Base-by-base conservation (phyloP, 2,329 filamentous ascomycete genomes). In the Boeremia exigua region DNA sequence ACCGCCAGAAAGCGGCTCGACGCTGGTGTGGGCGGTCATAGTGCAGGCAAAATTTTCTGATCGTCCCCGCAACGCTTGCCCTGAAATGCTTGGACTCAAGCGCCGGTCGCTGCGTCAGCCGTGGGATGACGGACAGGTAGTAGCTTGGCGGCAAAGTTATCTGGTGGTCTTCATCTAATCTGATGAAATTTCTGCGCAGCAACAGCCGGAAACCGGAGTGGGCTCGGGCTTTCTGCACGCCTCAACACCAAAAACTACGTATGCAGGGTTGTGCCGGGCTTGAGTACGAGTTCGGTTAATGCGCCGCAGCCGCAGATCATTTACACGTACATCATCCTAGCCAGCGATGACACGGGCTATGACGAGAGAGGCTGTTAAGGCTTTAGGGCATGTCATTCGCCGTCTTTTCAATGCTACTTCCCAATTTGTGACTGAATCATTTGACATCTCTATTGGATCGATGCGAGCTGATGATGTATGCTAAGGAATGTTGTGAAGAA, bases 351-450 rank as follows among this genome's bases (percentile, higher is more conserved):
- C 61, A 50, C 43, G 37, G 40, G 36, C 48, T 39, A 65, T 70
- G 69, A 72, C 66, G 69, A 65, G 46, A 43, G 65, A 62, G 63
- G 63, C 65, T 61, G 56, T 58, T 40, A 63, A 62, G 63, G 63
- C 65, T 61, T 58, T 59, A 56, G 47, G 45, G 36, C 14, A 28
- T 15, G 36, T 32, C 33, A 28, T n/a, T 51, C 28, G 37, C 32
- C 25, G 25, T 51, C 6, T 36, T 30, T 37, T 17, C 9, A 8
- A 17, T 43, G 30, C 17, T 10, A n/a, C 30, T 36, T n/a, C 10
- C 27, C 30, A 51, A 47, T 25, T 15, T 47, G 17, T 56, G 36
- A 56, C 43, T 56, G 51, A 9, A 32, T 19, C 27, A 32, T 47
- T 48, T 51, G 48, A 56, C 43, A 56, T 43, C 4, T 17, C 14